Conservation (phyloP, 2,329 filamentous ascomycete species). For the Alternaria gaisen region DNA sequence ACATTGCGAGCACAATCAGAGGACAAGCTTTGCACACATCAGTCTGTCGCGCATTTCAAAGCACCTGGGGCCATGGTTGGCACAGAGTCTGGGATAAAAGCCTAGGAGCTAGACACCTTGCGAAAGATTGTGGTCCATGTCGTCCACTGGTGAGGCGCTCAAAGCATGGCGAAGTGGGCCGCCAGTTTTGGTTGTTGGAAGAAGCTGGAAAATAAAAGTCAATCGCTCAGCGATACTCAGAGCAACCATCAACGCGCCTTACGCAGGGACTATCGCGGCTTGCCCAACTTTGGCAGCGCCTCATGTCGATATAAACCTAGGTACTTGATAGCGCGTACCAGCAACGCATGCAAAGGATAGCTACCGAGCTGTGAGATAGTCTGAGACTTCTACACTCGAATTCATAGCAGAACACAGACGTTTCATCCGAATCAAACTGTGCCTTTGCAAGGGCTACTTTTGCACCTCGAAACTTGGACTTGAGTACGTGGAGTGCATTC, state of each 20-base stretch:
- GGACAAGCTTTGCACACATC: slow-evolving; percentile 5
- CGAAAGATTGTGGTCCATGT: slow-evolving; percentile 25
- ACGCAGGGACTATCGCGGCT: slow-evolving; percentile 46
- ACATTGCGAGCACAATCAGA: slow-evolving; percentile 7
- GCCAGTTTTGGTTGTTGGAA: slow-evolving; percentile 37
- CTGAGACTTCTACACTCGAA: slow-evolving; percentile 72
- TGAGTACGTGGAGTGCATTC: slow-evolving; percentile 30
- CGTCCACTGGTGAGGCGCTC: slow-evolving; percentile 30
- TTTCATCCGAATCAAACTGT: slow-evolving; percentile 54
- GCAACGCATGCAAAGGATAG: slow-evolving; percentile 59
- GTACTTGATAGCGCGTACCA: slow-evolving; percentile 71
- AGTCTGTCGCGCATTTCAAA: slow-evolving; percentile 12
- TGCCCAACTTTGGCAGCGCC: slow-evolving; percentile 64
- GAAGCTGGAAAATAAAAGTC: slow-evolving; percentile 41
- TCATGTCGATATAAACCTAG: slow-evolving; percentile 69
- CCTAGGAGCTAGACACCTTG: slow-evolving; percentile 22
- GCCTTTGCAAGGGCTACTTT: slow-evolving; percentile 50
- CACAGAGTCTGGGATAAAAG: slow-evolving; percentile 19
- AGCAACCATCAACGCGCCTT: slow-evolving; percentile 44
- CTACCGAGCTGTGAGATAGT: slow-evolving; percentile 47
- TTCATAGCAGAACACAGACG: slow-evolving; percentile 74
- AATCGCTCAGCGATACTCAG: slow-evolving; percentile 45
- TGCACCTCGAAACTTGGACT: slow-evolving; percentile 41
- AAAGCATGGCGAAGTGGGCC: slow-evolving; percentile 34
- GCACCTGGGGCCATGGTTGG: slow-evolving; percentile 12